Conservation (phyloP, 148 eudicot genomes). For the Nyssa sinensis region DNA sequence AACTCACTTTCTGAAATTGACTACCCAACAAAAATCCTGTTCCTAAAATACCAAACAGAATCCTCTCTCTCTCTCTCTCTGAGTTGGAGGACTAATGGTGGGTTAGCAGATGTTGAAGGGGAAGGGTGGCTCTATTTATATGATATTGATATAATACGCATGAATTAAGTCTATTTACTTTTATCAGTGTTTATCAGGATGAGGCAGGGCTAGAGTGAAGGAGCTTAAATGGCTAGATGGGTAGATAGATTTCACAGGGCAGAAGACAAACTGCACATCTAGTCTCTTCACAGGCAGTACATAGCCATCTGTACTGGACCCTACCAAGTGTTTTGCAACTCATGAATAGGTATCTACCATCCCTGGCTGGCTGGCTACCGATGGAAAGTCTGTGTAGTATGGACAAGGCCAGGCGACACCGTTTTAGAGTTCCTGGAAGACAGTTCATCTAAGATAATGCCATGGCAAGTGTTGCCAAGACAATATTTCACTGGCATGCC, state of each 20-base stretch:
- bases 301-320: slow-evolving; percentile 10
- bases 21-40: neutral
- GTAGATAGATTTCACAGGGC: slow-evolving; percentile 19
- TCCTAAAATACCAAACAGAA: neutral
- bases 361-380: neutral
- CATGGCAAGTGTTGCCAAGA: no score
- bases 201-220: no score
- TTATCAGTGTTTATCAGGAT: neutral
- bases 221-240: neutral
- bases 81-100: neutral
- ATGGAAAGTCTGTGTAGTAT: slow-evolving; percentile 10
- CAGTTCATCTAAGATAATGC: no score
- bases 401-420: slow-evolving; percentile 21
- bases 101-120: neutral
- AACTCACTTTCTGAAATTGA: slow-evolving; percentile 9
- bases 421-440: no score
- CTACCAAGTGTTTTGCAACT: neutral
- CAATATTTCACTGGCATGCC: no score
- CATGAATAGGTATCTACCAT: slow-evolving; percentile 10
- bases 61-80: neutral
- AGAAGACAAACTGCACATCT: slow-evolving; percentile 14
- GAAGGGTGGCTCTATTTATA: slow-evolving; percentile 2
- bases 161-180: slow-evolving; percentile 14
- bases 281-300: slow-evolving; percentile 14
- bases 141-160: slow-evolving; percentile 18